These are phyloP conservation scores for Gaertneriomyces sp. DNA, from an alignment of 192 early-diverging fungal species.

Conservation along the genomic window DNA sequence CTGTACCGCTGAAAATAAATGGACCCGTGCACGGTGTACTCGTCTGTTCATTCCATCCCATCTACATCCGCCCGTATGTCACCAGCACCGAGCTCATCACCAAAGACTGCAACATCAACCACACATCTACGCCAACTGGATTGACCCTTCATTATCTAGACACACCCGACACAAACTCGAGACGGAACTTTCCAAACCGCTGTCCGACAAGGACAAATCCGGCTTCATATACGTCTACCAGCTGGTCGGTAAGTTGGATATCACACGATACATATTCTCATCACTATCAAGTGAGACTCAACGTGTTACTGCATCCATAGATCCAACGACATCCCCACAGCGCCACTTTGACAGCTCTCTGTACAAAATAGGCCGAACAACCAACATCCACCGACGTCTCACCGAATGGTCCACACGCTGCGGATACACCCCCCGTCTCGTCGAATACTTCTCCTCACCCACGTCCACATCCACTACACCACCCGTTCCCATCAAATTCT, in stretches of 20 bases:
- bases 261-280: no score
- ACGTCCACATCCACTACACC: not conserved
- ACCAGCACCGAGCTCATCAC: no score
- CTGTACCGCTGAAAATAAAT: no score
- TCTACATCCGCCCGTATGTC: no score
- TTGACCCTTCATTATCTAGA: constrained; percentile 3
- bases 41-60: no score
- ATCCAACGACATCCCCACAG: no score
- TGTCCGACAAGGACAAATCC: constrained; percentile 19
- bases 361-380: constrained; percentile 34
- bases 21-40: no score
- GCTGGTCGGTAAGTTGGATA: not conserved
- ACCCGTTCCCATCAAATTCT: not conserved
- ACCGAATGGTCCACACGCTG: constrained; percentile 27
- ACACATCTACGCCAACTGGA: not conserved
- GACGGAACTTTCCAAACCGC: constrained; percentile 17
- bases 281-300: no score
- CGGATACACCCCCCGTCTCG: constrained; percentile 19
- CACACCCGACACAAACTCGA: constrained; percentile 8
- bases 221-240: constrained; percentile 32
- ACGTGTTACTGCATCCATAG: no score
- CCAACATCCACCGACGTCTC: constrained; percentile 20
- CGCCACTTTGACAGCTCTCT: constrained; percentile 10
- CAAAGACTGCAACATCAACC: no score
- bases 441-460: constrained; percentile 18